Evolutionary conservation across 352 stramenopile species (phyloP).

Genomic region (Globisporangium paddicum): DNA sequence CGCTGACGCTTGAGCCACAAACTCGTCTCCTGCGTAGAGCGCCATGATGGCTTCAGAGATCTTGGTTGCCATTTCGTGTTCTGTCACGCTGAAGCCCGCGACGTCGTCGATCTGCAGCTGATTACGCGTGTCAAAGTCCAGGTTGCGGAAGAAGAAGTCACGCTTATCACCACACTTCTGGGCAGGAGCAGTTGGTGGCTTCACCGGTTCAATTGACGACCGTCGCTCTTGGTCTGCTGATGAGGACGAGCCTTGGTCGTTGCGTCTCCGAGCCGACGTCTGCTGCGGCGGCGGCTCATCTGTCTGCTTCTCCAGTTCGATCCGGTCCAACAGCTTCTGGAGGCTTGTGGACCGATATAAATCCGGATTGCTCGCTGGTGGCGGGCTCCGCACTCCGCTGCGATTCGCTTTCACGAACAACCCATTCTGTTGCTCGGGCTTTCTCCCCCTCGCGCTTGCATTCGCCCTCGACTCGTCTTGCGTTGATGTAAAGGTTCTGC

Average conservation of each 20-base stretch:
- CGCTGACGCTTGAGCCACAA: slow-evolving; percentile 1
- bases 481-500: neutral
- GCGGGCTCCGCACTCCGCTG: slow-evolving; percentile 12
- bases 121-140: slow-evolving; percentile 60
- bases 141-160: slow-evolving; percentile 80
- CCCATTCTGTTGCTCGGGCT: neutral
- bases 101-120: slow-evolving; percentile 76
- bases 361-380: slow-evolving; percentile 25
- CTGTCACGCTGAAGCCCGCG: slow-evolving; percentile 72
- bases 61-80: slow-evolving; percentile 73
- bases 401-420: neutral
- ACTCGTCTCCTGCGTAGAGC: slow-evolving; percentile 26
- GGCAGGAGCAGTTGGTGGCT: slow-evolving; percentile 2
- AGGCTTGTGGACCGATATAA: slow-evolving; percentile 45
- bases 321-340: slow-evolving; percentile 46
- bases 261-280: slow-evolving; percentile 1
- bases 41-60: slow-evolving; percentile 60
- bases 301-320: slow-evolving; percentile 32
- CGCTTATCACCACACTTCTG: slow-evolving; percentile 77
- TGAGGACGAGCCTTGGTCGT: slow-evolving; percentile 7
- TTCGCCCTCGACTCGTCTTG: slow-evolving; percentile 5
- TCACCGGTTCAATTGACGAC: slow-evolving; percentile 2
- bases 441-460: slow-evolving; percentile 2
- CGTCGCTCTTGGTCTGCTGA: neutral
- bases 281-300: slow-evolving; percentile 7